Base-by-base conservation (phyloP, 1,284 basidiomycete genomes). In the Takashimella koratensis region DNA sequence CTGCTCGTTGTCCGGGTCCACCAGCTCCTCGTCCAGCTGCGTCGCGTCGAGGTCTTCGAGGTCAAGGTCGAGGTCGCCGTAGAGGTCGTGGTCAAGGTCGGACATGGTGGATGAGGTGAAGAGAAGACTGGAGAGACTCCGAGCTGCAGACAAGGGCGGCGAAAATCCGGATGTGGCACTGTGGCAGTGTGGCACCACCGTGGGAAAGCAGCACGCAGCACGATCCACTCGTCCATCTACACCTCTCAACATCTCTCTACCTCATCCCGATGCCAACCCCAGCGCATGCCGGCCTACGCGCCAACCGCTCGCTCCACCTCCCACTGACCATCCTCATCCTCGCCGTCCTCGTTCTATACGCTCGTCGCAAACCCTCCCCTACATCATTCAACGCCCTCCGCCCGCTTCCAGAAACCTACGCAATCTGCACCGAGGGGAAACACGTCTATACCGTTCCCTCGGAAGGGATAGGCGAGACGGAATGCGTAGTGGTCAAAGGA, bases 401-500 rank as follows among this genome's bases (percentile, higher is more conserved):
- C 4, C 56, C 55, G 2, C 58, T 69, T 4, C 69, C 67, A 0
- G 55, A 58, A 5, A 56, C 49, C 47, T 73, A 67, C 54, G 71
- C 62, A 10, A 58, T 71, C 10, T 75, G 68, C 54, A 67, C 65
- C 12, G 68, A 66, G 16, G 63, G 61, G 10, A 59, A 59, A 41
- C 64, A 54, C 47, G 57, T 68, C 10, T 74, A 67, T 58, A 74
- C 68, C 11, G 60, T 65, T 10, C 60, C 62, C 2, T 39, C 47
- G 53, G 22, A 62, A 10, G 63, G 62, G 1, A 42, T 65, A 27
- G 70, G 71, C 5, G 60, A 53, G 3, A 84, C 81, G 2, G 81
- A 87, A 62, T 92, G 90, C 61, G 77, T 91, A 4, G 78, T 84
- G n/a, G 80, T 92, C 4, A 74, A 76, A 50, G 79, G 79, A 22